Evolutionary conservation across 768 basidiomycete species (phyloP).

Genomic region (Boletus edulis): DNA sequence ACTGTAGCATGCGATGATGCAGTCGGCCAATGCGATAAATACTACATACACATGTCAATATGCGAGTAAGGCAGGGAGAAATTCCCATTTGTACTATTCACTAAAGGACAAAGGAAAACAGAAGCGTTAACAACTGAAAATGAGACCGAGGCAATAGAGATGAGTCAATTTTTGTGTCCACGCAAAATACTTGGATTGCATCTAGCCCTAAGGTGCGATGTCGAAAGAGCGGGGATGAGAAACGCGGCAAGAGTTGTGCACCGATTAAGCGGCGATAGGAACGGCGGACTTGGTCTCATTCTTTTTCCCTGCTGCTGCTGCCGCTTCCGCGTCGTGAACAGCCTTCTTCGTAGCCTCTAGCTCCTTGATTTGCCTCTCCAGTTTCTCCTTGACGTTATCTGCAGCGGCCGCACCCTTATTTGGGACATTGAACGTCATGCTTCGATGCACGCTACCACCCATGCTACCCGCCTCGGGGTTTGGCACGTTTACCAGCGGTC

Average conservation of each 20-base stretch:
- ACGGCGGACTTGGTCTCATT: conserved; percentile 49
- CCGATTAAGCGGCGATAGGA: conserved; percentile 34
- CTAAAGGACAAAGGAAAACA: conserved; percentile 2
- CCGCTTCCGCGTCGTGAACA: conserved; percentile 60
- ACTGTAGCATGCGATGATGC: conserved; percentile 7
- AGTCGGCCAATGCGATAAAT: conserved; percentile 12
- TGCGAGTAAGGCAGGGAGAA: conserved; percentile 4
- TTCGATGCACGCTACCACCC: conserved; percentile 65
- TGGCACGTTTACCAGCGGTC: conserved; percentile 59
- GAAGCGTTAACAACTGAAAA: conserved; percentile 16
- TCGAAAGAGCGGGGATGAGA: not conserved
- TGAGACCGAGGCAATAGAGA: conserved; percentile 12
- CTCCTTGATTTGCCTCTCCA: conserved; percentile 56
- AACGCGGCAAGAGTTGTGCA: not conserved
- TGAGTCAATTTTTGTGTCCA: conserved; percentile 19
- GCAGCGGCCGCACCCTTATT: conserved; percentile 18
- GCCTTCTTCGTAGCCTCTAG: conserved; percentile 69
- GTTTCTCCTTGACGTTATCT: conserved; percentile 45
- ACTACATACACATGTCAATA: conserved; percentile 21
- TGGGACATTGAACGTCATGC: conserved; percentile 62
- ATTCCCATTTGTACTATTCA: conserved; percentile 10
- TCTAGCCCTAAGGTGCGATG: conserved; percentile 8
- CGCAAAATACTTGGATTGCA: not conserved
- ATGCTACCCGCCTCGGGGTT: conserved; percentile 68
- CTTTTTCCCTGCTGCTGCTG: conserved; percentile 55